Conservation (phyloP, 179 eudicot species). For the Carnegiea gigantea region DNA sequence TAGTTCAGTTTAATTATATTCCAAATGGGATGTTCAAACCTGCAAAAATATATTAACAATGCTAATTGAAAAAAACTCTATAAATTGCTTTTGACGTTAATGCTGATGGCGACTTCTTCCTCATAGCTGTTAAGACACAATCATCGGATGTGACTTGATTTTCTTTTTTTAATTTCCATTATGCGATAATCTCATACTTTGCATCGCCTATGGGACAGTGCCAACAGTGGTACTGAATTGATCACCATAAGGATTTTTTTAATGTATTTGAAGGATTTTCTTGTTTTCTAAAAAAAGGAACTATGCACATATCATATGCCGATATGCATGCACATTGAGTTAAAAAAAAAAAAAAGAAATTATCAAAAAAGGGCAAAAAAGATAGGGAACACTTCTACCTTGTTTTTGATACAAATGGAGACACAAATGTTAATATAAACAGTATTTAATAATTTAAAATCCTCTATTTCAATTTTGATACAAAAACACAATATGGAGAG, state of each 20-base stretch:
- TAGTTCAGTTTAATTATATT: too few species aligned
- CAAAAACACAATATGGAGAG: too few species aligned
- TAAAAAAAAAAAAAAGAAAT: too few species aligned
- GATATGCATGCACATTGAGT: too few species aligned
- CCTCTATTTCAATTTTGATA: too few species aligned
- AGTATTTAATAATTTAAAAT: too few species aligned
- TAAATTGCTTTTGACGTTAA: not conserved
- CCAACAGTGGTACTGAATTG: not conserved
- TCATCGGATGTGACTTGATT: not conserved
- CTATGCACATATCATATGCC: too few species aligned
- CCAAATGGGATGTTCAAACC: not conserved
- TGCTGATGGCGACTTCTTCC: not conserved
- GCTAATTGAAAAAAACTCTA: too few species aligned
- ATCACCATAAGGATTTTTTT: not conserved
- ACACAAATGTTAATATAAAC: not conserved
- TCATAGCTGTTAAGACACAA: not conserved
- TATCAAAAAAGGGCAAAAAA: too few species aligned
- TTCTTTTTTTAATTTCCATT: not conserved
- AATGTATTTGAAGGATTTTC: not conserved
- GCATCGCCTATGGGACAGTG: not conserved
- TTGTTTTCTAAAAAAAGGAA: too few species aligned
- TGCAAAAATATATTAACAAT: too few species aligned
- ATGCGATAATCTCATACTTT: not conserved
- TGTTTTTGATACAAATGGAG: not conserved
- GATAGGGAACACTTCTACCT: not conserved